Conservation (phyloP, 148 eudicot genomes). For the Vaccinium darrowii region DNA sequence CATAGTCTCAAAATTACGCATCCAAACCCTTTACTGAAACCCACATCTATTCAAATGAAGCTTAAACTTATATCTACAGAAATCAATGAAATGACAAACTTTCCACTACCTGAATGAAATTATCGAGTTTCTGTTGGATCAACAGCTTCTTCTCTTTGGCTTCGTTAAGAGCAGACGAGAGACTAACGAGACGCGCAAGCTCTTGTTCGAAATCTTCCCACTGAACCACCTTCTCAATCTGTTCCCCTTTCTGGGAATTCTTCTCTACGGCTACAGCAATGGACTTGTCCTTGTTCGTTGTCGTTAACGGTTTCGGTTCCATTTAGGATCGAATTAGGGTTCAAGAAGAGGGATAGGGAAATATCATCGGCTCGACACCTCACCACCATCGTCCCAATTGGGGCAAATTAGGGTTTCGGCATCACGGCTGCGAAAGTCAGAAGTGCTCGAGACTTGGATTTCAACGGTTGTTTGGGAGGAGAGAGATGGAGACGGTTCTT, state of each 20-base stretch:
- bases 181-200: constrained; percentile 62
- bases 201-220: constrained; percentile 91
- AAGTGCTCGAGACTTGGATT: not conserved
- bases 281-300: constrained; percentile 5
- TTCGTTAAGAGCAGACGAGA: constrained; percentile 70
- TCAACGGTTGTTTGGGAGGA: not conserved
- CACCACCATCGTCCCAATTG: constrained; percentile 25
- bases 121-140: constrained; percentile 52
- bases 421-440: constrained; percentile 7
- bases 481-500: not conserved
- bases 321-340: constrained; percentile 12
- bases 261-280: not conserved
- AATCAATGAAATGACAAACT: not conserved
- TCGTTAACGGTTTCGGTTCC: constrained; percentile 13
- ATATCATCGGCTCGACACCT: constrained; percentile 15
- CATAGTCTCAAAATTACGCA: not conserved
- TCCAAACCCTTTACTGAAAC: not conserved
- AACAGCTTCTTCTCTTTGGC: constrained; percentile 45
- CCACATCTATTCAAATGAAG: not conserved
- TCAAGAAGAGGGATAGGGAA: constrained; percentile 10
- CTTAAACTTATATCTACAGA: not conserved
- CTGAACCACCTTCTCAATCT: constrained; percentile 39
- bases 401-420: constrained; percentile 16
- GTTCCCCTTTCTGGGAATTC: constrained; percentile 4
- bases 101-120: constrained; percentile 48